Evolutionary conservation across 23 red algal species (phyloP).

Genomic region (Cyanidium caldarium): DNA sequence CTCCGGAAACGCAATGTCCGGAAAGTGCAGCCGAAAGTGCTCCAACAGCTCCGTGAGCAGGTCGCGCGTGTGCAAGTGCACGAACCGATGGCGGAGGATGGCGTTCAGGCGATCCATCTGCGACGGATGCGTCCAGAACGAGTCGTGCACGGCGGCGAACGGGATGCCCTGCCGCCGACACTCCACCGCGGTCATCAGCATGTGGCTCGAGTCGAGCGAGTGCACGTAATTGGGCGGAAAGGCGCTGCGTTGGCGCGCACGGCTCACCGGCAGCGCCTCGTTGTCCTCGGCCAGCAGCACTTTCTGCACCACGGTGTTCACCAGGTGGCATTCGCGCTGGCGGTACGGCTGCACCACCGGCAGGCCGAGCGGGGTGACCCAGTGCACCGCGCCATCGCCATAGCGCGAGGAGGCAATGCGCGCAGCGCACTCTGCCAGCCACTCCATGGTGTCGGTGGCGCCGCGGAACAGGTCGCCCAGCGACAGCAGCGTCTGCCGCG

Average conservation of each 20-base stretch:
- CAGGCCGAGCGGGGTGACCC: slow-evolving; percentile 80
- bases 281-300: slow-evolving; percentile 24
- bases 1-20: slow-evolving; percentile 20
- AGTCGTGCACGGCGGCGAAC: slow-evolving; percentile 93
- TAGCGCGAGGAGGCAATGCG: slow-evolving; percentile 15
- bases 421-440: slow-evolving; percentile 42
- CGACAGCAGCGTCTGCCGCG: slow-evolving; percentile 42
- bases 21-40: slow-evolving; percentile 26
- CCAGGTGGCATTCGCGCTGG: slow-evolving; percentile 6
- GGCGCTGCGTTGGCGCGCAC: slow-evolving; percentile 42
- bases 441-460: slow-evolving; percentile 73
- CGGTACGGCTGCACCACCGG: slow-evolving; percentile 84
- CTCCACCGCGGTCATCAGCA: slow-evolving; percentile 75
- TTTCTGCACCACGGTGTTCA: slow-evolving; percentile 62
- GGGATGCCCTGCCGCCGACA: slow-evolving; percentile 30
- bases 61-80: slow-evolving; percentile 52
- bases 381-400: slow-evolving; percentile 40
- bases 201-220: slow-evolving; percentile 88
- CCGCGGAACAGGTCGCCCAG: slow-evolving; percentile 63
- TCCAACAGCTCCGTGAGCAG: slow-evolving; percentile 62
- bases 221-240: slow-evolving; percentile 97
- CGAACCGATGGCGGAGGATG: slow-evolving; percentile 61
- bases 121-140: slow-evolving; percentile 79
- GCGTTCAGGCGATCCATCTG: slow-evolving; percentile 61
- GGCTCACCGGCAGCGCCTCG: slow-evolving; percentile 37